A percentile compares a stretch with the other conserved stretches of the same genome.
phyloP scores from a whole-genome alignment of 306 rosid genomes.

The Gillenia trifoliata region DNA sequence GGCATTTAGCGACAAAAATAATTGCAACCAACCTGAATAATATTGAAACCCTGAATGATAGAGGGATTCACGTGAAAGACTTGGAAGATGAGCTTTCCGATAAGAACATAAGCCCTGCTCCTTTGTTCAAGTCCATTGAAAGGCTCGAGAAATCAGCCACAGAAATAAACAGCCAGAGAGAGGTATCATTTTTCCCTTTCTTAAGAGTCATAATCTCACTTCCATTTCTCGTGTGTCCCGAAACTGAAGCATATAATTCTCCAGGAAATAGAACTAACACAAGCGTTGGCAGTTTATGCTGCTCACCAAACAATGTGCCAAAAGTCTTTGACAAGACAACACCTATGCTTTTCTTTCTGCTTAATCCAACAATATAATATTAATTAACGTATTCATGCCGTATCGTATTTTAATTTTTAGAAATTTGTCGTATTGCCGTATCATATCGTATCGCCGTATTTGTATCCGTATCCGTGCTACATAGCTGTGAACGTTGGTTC shows the following conservation, averaged over 20 bases:
- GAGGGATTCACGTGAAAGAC: conserved; percentile 35
- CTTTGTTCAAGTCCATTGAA: conserved; percentile 45
- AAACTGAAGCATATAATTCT: conserved; percentile 12
- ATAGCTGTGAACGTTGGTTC: no score
- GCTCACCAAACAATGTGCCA: no score
- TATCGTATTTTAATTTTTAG: no score
- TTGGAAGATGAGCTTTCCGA: conserved; percentile 37
- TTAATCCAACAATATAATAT: no score
- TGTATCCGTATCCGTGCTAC: no score
- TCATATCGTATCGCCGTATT: no score
- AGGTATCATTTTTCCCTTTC: conserved; percentile 32
- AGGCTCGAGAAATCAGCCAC: conserved; percentile 53
- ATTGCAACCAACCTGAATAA: background rate
- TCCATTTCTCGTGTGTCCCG: background rate
- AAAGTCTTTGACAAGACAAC: no score
- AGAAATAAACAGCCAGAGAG: conserved; percentile 41
- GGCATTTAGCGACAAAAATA: conserved; percentile 5
- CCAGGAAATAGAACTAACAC: conserved; percentile 44
- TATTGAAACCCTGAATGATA: conserved; percentile 13
- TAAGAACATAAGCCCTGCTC: conserved; percentile 42
- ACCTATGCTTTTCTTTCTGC: no score
- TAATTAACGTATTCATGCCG: no score
- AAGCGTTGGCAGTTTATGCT: no score
- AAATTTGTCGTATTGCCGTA: no score
- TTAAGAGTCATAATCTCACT: background rate